These are phyloP conservation scores for Lizanozyma gosingica DNA, from an alignment of 1,139 yeast genomes.

Conservation along the genomic window DNA sequence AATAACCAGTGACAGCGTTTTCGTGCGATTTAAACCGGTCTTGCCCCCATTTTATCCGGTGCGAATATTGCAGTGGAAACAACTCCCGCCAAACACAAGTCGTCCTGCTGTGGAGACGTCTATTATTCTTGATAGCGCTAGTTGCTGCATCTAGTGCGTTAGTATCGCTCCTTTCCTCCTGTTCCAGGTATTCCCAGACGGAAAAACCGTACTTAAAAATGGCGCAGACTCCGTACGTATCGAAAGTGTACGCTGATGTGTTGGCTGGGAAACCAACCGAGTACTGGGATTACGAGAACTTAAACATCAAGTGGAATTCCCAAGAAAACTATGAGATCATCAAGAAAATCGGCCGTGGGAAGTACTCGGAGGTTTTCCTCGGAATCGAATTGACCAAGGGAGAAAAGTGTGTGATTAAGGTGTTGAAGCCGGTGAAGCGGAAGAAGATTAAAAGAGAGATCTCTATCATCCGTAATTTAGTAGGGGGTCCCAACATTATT, in stretches of 20 bases:
- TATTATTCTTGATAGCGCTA: background rate
- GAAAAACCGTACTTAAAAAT: background rate
- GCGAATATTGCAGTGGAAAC: no score
- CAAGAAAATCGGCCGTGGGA: slow-evolving; percentile 40
- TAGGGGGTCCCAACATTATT: slow-evolving; percentile 80
- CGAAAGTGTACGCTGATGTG: slow-evolving; percentile 37
- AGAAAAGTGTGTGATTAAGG: slow-evolving; percentile 67
- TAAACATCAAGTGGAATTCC: slow-evolving; percentile 36
- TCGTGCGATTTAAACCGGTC: no score
- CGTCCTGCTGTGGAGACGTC: background rate
- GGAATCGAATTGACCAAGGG: slow-evolving; percentile 27
- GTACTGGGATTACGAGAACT: slow-evolving; percentile 43
- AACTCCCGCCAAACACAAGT: background rate
- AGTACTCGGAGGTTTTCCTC: slow-evolving; percentile 39
- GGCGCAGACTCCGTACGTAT: slow-evolving; percentile 17
- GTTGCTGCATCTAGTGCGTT: background rate
- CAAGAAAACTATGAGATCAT: slow-evolving; percentile 41
- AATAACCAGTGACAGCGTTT: no score
- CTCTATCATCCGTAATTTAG: slow-evolving; percentile 80
- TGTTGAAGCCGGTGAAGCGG: slow-evolving; percentile 91
- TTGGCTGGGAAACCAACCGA: slow-evolving; percentile 33
- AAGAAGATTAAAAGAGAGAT: slow-evolving; percentile 95
- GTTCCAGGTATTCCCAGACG: background rate
- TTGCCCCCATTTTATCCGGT: no score
- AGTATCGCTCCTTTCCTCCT: background rate